Base-by-base conservation (phyloP, 306 rosid species). In the Prunus campanulata region DNA sequence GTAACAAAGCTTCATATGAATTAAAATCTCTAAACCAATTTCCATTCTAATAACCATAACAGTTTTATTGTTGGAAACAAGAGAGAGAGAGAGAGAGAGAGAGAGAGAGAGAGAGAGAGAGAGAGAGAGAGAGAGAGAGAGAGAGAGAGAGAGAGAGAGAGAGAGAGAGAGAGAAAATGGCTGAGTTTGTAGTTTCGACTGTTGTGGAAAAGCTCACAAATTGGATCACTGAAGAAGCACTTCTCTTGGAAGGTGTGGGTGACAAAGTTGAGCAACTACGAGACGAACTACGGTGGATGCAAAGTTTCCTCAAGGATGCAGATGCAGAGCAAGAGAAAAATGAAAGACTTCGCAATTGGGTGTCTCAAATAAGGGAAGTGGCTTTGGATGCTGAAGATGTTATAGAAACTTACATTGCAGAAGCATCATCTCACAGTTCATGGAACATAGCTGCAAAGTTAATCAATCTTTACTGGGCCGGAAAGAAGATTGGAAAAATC, bases 281-380 rank as follows among this genome's bases (percentile, higher is more conserved):
- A 77, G 77, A 71, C 30, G 78, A 64, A 9, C 44, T 85, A 18
- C 69, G n/a, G 2, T 80, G 85, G 78, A 85, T 85, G 86, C 89
- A 88, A 68, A 64, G 74, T 29, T 85, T 88, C 66, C 75, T 88
- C 30, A 46, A 73, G 64, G 89, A 85, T 8, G 89, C 88, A 1
- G 87, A 85, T 54, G 77, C 85, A 0, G 75, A 85, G 77, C 86
- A 83, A 47, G 77, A 83, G n/a, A 77, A 57, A 19, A 79, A 62
- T 85, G 78, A 78, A 1, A 77, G 78, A 3, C 51, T 88, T 56
- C 71, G 80, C 30, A 24, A 66, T 52, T 84, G 82, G 85, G 86
- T 84, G n/a, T 80, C 85, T 0, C 86, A 84, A 0, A 82, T 86
- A 71, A 76, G 85, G 30, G 86, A 86, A 39, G 75, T 84, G 11